Base-by-base conservation (phyloP, 345 rosid genomes). In the Camelina sativa region DNA sequence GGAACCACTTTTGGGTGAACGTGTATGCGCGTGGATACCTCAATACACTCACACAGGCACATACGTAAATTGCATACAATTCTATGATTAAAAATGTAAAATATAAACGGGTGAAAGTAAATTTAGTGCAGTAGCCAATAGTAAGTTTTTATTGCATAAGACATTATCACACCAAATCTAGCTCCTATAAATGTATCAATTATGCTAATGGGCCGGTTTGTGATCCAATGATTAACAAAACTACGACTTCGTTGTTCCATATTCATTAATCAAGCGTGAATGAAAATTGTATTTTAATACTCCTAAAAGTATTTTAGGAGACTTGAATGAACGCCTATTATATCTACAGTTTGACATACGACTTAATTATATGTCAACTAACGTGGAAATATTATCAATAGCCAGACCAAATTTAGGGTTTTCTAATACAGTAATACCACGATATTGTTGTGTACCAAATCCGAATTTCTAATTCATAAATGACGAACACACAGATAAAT, bases 21-120 rank as follows among this genome's bases (percentile, higher is more conserved):
- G 71, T 55, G 65, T 53, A 9, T 20, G 47, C 64, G 64, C 56
- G 63, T 64, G 57, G 48, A 64, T 30, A 20, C 58, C 68, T 64
- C 68, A 41, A 22, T 20, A 62, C 12, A 17, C 25, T 37, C 51
- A 22, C 3, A 61, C 11, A 23, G 1, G 8, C 51, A 41, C 67
- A 43, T 22, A 41, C 52, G 13, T 23, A 43, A 43, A 13, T 4
- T 43, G 19, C 17, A 5, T 46, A 17, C 13, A 48, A 9, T 25
- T 40, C 8, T 20, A 20, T 40, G 11, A 34, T 30, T 48, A 11
- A 46, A 23, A 12, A 13, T 11, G 7, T 40, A n/a, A n/a, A n/a
- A n/a, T n/a, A n/a, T n/a, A n/a, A n/a, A n/a, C n/a, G n/a, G n/a
- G n/a, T n/a, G n/a, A n/a, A n/a, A n/a, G n/a, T n/a, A n/a, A n/a